Evolutionary conservation across 768 basidiomycete genomes (phyloP).

Genomic region (Clitopilus hobsonii): DNA sequence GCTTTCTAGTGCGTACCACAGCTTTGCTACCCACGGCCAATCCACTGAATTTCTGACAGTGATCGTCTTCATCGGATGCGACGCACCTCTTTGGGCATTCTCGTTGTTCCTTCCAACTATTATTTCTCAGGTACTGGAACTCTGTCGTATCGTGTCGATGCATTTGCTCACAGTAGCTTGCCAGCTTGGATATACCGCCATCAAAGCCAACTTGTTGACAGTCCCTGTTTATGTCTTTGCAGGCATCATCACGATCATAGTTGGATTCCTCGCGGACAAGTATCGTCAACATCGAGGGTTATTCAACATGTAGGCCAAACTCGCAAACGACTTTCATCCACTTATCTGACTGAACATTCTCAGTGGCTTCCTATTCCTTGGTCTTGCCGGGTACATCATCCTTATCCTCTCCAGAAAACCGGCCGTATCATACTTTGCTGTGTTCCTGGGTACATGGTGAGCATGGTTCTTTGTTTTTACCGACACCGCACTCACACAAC

Average conservation of each 20-base stretch:
- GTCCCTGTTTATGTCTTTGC: slow-evolving; percentile 75
- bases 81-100: slow-evolving; percentile 73
- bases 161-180: not conserved
- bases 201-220: slow-evolving; percentile 68
- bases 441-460: slow-evolving; percentile 65
- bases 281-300: slow-evolving; percentile 48
- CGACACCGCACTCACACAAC: not conserved
- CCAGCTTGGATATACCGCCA: slow-evolving; percentile 54
- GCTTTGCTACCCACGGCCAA: not conserved
- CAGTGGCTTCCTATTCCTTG: slow-evolving; percentile 32
- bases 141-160: not conserved
- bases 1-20: slow-evolving; percentile 36
- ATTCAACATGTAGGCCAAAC: slow-evolving; percentile 52
- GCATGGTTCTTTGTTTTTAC: slow-evolving; percentile 11
- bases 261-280: slow-evolving; percentile 62
- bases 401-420: slow-evolving; percentile 57
- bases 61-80: slow-evolving; percentile 48
- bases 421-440: slow-evolving; percentile 65
- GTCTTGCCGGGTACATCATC: slow-evolving; percentile 64
- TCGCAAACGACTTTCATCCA: too few species aligned
- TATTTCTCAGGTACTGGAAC: slow-evolving; percentile 54
- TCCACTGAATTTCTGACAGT: slow-evolving; percentile 27
- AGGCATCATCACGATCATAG: slow-evolving; percentile 57
- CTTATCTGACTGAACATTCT: not conserved
- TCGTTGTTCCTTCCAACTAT: slow-evolving; percentile 76